Evolutionary conservation across 768 basidiomycete genomes (phyloP), one percentile per base, ranked within the genome.

Genomic region (Lactarius deliciosus): DNA sequence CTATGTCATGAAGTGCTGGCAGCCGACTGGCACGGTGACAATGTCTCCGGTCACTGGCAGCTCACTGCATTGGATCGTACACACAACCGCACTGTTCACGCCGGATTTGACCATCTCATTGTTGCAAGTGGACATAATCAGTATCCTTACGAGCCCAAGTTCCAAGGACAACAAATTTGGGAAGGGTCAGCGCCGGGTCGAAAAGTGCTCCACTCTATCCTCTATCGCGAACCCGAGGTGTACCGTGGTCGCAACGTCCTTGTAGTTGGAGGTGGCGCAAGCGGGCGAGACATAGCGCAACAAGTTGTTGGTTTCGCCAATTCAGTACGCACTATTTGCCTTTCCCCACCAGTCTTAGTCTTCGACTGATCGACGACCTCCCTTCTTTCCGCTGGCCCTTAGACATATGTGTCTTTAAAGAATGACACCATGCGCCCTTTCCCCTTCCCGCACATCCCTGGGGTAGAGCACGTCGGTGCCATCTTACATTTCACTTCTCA

Each of bases 91-190:
- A 64, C 72, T 41, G 72, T 58, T 10, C 70, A 72, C 5, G 72
- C 69, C 75, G 87, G 61, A 3, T 83, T 82, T 69, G 81, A 86
- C 66, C 86, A 87, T 71, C 76, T 87, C 38, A 76, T 87, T 36
- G 79, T 84, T 40, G 83, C 83, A 25, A 79, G 75, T 25, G 86
- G 86, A 5, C 83, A 83, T 65, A 81, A 86, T 64, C 84, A 84
- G 65, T 76, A 81, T 61, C 86, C 86, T 3, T 75, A 76, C 34
- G 75, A 79, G 1, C 81, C 80, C 7, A 56, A 3, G 32, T 56
- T 56, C 28, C 32, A 56, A 15, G 85, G 86, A 1, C 78, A 82
- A 61, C 78, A 83, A 2, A 76, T 75, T 5, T 87, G 86, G 86
- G 71, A 84, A 11, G 75, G 72, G 2, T 70, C 70, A 1, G 61